phyloP scores from a whole-genome alignment of 2,329 filamentous ascomycete species.

The Cercospora nicotianae region DNA sequence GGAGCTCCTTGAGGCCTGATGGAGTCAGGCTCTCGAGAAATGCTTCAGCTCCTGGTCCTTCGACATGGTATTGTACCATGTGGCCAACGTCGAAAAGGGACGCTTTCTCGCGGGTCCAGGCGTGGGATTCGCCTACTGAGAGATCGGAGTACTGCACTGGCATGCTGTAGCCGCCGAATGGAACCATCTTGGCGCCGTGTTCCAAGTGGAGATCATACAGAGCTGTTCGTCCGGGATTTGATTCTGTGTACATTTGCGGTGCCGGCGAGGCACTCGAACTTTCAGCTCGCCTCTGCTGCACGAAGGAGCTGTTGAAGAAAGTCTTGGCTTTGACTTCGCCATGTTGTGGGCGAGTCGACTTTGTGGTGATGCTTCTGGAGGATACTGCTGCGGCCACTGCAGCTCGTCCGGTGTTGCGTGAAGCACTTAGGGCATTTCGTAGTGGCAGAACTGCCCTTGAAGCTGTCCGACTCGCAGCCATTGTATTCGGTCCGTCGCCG shows the following conservation, averaged over 20 bases:
- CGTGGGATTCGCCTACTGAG: constrained; percentile 79
- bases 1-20: constrained; percentile 65
- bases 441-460: constrained; percentile 16
- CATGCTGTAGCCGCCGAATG: constrained; percentile 93
- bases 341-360: constrained; percentile 8
- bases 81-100: constrained; percentile 96
- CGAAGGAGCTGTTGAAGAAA: constrained; percentile 24
- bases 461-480: constrained; percentile 23
- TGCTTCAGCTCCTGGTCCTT: constrained; percentile 73
- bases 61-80: constrained; percentile 87
- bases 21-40: constrained; percentile 87
- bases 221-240: constrained; percentile 55
- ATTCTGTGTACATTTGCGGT: constrained; percentile 35
- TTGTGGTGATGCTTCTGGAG: constrained; percentile 13
- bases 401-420: constrained; percentile 8
- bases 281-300: constrained; percentile 29
- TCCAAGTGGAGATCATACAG: constrained; percentile 76
- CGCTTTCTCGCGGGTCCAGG: constrained; percentile 82
- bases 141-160: constrained; percentile 82
- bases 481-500: constrained; percentile 6
- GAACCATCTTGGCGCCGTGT: constrained; percentile 87
- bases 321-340: constrained; percentile 21
- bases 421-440: constrained; percentile 13
- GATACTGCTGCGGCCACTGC: background rate
- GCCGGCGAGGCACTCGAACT: constrained; percentile 34